Base-by-base conservation (phyloP, 192 early-diverging fungal species). In the Coemansia sp. region DNA sequence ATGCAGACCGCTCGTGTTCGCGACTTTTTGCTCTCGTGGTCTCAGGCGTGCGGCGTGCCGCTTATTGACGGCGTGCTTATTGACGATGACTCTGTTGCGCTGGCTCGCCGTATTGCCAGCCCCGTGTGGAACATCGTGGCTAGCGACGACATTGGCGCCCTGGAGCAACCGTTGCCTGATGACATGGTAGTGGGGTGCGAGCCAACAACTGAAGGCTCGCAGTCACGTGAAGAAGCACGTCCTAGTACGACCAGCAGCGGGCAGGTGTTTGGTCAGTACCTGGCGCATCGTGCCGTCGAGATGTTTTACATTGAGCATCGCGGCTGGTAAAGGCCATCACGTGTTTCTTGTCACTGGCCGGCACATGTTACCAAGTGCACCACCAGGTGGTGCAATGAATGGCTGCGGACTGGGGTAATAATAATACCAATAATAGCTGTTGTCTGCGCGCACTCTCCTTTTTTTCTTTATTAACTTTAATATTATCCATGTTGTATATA, bases 291-390 rank as follows among this genome's bases (percentile, higher is more conserved):
- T 37, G 77, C 77, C 10, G 70, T 79, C 40, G 77, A 79, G 37
- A 79, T 79, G 77, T 79, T 79, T 43, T 79, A 79, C 62, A 45
- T 79, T 67, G 77, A 79, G 71, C 77, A 79, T 35, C 77, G 77
- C 64, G 77, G 77, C 65, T 79, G 77, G 77, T 79, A 61, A 61
- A 38, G n/a, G 24, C 48, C 48, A 24, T 36, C 48, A 50, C 48
- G 48, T 26, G 48, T 3, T 9, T 24, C 7, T 13, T 50, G 48
- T 26, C 48, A 50, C 13, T 26, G 24, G 21, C 24, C 10, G 23
- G 21, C 20, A 9, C 48, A 3, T 50, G 48, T 50, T 50, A 23
- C 23, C n/a, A 43, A 26, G 9, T 13, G 48, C 3, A 50, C 9
- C 50, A 36, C 48, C 31, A 31, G 31, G 31, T 31, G 31, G n/a